Percentiles rank a stretch among this genome's conserved stretches.
Evolutionary conservation across 805 yeast species (phyloP).

Genomic region (Lipomyces mesembrius): DNA sequence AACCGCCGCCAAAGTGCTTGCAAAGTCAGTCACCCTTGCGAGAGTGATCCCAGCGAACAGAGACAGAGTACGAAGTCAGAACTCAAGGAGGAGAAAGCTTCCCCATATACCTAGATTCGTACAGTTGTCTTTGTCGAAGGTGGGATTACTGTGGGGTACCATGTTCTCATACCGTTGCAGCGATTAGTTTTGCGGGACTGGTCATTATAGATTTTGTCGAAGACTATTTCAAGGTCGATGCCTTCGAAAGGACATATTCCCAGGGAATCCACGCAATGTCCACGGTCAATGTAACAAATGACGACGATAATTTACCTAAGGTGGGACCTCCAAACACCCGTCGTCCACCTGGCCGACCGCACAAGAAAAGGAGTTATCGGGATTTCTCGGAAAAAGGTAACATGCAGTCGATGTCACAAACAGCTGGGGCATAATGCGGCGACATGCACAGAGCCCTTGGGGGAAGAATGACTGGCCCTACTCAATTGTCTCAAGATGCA

Average conservation of each 20-base stretch:
- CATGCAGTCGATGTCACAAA: neutral
- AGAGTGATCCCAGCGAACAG: neutral
- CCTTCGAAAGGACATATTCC: no score
- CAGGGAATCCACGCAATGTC: neutral
- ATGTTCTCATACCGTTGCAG: no score
- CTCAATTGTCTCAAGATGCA: no score
- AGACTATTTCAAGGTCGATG: no score
- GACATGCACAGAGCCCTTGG: neutral
- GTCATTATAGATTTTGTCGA: no score
- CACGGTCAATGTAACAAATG: neutral
- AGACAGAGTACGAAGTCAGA: no score
- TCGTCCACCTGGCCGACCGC: neutral
- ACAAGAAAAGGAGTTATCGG: neutral
- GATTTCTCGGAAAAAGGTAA: neutral
- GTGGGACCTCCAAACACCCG: no score
- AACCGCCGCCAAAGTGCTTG: constrained; percentile 5
- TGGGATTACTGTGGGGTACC: no score
- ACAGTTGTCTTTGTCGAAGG: no score
- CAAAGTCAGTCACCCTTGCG: neutral
- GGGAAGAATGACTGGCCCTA: neutral
- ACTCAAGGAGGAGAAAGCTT: no score
- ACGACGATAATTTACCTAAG: neutral
- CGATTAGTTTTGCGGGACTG: no score
- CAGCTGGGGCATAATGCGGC: neutral
- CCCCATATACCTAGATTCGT: no score